Conservation (phyloP, 176 grass and related monocot genomes). For the Hyparrhenia diplandra region DNA sequence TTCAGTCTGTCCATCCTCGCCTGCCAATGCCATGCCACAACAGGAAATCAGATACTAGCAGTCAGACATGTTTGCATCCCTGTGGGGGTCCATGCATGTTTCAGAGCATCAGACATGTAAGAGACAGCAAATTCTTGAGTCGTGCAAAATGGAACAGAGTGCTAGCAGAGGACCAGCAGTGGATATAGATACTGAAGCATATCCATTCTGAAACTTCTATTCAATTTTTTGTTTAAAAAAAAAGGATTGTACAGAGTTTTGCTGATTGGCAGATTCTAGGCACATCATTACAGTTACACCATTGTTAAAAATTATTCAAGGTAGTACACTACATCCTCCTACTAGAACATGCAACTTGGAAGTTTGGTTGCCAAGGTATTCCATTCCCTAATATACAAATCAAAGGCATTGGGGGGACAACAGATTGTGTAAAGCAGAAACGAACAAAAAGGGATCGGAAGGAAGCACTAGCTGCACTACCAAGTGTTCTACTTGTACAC, state of each 20-base stretch:
- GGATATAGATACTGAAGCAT: neutral
- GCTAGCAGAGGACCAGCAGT: neutral
- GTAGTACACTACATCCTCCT: too few relatives aligned
- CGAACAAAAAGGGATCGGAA: conserved; percentile 42
- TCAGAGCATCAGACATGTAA: neutral
- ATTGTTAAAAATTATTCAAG: conserved; percentile 14
- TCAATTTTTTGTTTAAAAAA: neutral
- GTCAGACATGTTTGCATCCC: neutral
- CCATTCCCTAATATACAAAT: conserved; percentile 21
- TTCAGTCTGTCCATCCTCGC: conserved; percentile 62
- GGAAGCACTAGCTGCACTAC: too few relatives aligned
- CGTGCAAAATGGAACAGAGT: neutral
- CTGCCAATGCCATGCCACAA: conserved; percentile 11
- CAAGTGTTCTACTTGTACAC: neutral
- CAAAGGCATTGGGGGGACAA: neutral
- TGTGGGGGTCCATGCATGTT: neutral
- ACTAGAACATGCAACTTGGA: neutral
- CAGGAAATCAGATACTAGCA: conserved; percentile 23
- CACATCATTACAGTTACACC: neutral
- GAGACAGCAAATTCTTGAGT: neutral
- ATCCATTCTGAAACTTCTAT: conserved; percentile 12
- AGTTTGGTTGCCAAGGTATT: neutral
- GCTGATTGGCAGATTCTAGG: neutral
- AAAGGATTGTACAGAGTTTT: neutral
- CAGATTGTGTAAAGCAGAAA: conserved; percentile 38